Conservation (phyloP, 192 early-diverging fungal species). For the Chytriomyces sp. region DNA sequence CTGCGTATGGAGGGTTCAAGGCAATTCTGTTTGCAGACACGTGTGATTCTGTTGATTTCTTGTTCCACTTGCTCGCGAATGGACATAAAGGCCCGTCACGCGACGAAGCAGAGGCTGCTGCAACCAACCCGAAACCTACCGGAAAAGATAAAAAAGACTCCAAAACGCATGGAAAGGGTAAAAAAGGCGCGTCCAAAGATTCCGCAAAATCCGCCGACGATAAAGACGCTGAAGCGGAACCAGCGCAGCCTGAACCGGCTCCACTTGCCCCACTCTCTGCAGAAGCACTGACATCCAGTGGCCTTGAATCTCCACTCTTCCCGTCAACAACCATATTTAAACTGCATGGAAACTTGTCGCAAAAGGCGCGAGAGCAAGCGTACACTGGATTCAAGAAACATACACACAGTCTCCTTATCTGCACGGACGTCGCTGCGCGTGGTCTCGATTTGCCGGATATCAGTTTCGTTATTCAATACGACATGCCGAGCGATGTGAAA, state of each 20-base stretch:
- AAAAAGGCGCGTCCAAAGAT: constrained; percentile 18
- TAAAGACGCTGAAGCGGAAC: constrained; percentile 7
- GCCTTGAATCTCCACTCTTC: constrained; percentile 64
- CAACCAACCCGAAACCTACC: constrained; percentile 45
- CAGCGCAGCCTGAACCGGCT: background rate
- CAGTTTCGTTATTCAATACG: constrained; percentile 90
- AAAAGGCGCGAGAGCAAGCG: constrained; percentile 76
- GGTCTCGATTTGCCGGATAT: constrained; percentile 97
- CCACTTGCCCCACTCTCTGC: constrained; percentile 32
- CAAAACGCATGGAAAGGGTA: constrained; percentile 10
- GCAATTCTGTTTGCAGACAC: constrained; percentile 94
- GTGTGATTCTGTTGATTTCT: constrained; percentile 95
- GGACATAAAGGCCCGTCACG: constrained; percentile 51
- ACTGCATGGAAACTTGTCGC: constrained; percentile 88
- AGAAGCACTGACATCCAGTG: constrained; percentile 38
- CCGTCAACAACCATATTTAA: constrained; percentile 75
- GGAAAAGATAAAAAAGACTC: constrained; percentile 49
- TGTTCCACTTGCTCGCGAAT: constrained; percentile 81
- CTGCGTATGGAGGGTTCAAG: constrained; percentile 55
- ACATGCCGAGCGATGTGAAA: constrained; percentile 89
- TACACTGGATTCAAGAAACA: constrained; percentile 73
- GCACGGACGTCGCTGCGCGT: constrained; percentile 97
- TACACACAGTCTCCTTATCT: constrained; percentile 76
- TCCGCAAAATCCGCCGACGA: constrained; percentile 25
- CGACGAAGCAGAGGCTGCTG: constrained; percentile 49